Percentiles rank a stretch among this genome's conserved stretches.
Conservation (phyloP, 2,329 filamentous ascomycete species). For the Cylindrodendrum hubeiense region DNA sequence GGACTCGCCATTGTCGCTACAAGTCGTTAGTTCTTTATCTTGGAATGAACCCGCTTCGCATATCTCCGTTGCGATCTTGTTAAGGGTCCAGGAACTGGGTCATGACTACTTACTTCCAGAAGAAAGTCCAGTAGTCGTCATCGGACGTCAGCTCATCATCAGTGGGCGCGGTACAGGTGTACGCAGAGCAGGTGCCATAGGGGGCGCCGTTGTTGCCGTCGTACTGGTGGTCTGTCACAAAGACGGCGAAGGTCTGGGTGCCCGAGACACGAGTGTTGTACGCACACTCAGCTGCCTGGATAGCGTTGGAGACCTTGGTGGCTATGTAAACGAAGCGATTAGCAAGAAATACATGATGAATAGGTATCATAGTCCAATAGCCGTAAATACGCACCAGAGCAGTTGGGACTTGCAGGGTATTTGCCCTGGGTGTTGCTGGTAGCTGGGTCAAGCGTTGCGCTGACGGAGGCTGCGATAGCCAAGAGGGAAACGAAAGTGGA, state of each 20-base stretch:
- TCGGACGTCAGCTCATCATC: slow-evolving; percentile 26
- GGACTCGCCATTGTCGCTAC: slow-evolving; percentile 34
- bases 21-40: slow-evolving; percentile 2
- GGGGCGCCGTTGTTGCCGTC: slow-evolving; percentile 41
- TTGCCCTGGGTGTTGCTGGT: slow-evolving; percentile 41
- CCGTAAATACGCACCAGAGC: slow-evolving; percentile 28
- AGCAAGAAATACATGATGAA: neutral
- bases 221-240: slow-evolving; percentile 41
- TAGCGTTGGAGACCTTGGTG: slow-evolving; percentile 39
- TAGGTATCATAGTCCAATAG: too few species aligned
- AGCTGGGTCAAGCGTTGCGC: slow-evolving; percentile 41
- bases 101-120: slow-evolving; percentile 36
- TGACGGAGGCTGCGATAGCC: slow-evolving; percentile 34
- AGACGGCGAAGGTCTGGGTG: slow-evolving; percentile 42
- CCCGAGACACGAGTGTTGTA: slow-evolving; percentile 43
- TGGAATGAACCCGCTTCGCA: neutral
- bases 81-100: neutral
- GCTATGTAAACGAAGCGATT: slow-evolving; percentile 3
- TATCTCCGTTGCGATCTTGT: neutral
- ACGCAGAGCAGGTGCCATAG: slow-evolving; percentile 39
- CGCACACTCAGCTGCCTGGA: slow-evolving; percentile 42
- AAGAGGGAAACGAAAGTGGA: slow-evolving; percentile 37
- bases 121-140: slow-evolving; percentile 43
- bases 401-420: slow-evolving; percentile 36
- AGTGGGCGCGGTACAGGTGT: slow-evolving; percentile 36